phyloP scores from a whole-genome alignment of 345 rosid genomes.

The Lepidium aucheri region DNA sequence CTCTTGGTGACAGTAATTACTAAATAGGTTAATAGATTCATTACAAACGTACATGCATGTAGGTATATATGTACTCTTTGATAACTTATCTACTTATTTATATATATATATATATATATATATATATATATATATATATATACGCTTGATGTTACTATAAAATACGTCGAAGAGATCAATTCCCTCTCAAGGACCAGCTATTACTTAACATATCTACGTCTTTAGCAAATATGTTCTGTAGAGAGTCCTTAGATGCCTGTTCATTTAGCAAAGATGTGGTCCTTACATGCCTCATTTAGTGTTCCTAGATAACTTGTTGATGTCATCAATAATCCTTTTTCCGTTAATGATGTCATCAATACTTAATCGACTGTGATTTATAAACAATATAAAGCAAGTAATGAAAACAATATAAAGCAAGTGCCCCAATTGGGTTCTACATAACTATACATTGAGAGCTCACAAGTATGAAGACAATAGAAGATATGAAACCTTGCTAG shows the following conservation, averaged over 20 bases:
- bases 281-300: constrained; percentile 6
- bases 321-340: neutral
- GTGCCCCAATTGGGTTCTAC: neutral
- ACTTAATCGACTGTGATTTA: neutral
- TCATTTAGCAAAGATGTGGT: constrained; percentile 6
- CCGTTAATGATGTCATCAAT: neutral
- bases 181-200: constrained; percentile 15
- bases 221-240: neutral
- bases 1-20: neutral
- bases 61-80: constrained; percentile 1
- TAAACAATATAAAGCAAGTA: neutral
- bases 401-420: neutral
- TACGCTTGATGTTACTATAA: constrained; percentile 5
- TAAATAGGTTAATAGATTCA: neutral
- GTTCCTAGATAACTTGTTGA: neutral
- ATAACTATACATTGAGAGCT: neutral
- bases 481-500: neutral
- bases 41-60: constrained; percentile 5
- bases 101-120: neutral
- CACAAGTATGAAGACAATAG: neutral
- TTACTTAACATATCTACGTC: neutral
- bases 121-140: neutral
- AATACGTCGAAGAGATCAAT: neutral
- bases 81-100: neutral
- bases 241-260: neutral